Conservation (phyloP, 306 rosid species). For the Sicyos baderoa region DNA sequence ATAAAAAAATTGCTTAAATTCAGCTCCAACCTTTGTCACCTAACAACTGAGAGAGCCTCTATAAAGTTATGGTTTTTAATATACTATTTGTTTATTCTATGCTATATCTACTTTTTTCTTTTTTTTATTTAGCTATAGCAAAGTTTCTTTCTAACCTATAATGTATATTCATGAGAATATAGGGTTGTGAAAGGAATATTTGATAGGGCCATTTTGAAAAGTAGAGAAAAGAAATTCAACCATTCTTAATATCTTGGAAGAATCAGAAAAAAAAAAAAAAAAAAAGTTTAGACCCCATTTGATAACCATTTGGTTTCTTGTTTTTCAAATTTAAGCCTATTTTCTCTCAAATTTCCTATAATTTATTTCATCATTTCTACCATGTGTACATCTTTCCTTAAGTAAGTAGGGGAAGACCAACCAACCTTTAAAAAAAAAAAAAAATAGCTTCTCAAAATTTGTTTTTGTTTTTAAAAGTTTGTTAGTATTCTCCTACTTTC, state of each 20-base stretch:
- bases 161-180: neutral
- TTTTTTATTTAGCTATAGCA: neutral
- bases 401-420: too few species aligned
- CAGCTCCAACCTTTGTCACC: neutral
- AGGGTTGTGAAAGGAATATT: constrained; percentile 17
- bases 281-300: too few species aligned
- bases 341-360: too few species aligned
- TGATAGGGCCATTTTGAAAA: constrained; percentile 9
- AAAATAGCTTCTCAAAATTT: too few species aligned
- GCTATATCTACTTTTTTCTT: neutral
- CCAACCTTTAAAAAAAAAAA: too few species aligned
- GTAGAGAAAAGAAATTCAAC: neutral
- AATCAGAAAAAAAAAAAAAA: neutral
- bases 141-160: neutral
- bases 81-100: neutral
- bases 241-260: constrained; percentile 6
- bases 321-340: too few species aligned
- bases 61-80: neutral
- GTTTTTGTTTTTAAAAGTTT: too few species aligned
- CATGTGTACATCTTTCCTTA: too few species aligned
- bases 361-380: too few species aligned
- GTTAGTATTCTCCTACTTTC: too few species aligned
- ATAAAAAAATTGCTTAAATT: neutral
- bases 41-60: neutral
- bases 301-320: too few species aligned